Conservation (phyloP, 495 filamentous ascomycete genomes). For the Neurospora tetraspora region DNA sequence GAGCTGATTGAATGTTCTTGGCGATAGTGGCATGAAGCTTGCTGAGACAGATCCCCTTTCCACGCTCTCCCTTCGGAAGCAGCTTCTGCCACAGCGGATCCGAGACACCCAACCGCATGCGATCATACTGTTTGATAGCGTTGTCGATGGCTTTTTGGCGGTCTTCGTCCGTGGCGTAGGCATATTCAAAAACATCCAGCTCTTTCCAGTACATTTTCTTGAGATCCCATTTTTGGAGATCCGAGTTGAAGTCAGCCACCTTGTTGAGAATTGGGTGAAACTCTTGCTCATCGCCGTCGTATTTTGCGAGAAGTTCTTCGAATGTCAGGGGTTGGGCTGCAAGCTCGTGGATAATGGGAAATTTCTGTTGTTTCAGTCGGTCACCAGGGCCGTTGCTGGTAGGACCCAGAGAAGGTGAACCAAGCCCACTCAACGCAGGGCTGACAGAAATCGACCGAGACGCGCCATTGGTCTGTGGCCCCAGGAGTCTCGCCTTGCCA, state of each 20-base stretch:
- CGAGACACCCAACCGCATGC: conserved; percentile 56
- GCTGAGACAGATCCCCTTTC: conserved; percentile 72
- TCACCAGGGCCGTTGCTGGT: conserved; percentile 44
- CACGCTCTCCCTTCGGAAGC: conserved; percentile 62
- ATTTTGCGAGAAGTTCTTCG: conserved; percentile 44
- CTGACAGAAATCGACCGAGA: conserved; percentile 55
- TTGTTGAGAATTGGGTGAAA: conserved; percentile 45
- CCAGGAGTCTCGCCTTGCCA: conserved; percentile 30
- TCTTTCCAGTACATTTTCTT: conserved; percentile 69
- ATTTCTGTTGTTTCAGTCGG: conserved; percentile 40
- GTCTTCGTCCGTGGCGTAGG: conserved; percentile 55
- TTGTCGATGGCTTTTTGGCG: conserved; percentile 74
- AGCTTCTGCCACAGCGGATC: conserved; percentile 76
- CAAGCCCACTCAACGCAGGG: conserved; percentile 46
- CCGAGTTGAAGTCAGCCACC: conserved; percentile 44
- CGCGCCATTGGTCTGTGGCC: conserved; percentile 34
- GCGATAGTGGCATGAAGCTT: conserved; percentile 54
- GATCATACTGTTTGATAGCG: conserved; percentile 73
- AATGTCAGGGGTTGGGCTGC: conserved; percentile 51
- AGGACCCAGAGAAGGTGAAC: conserved; percentile 41
- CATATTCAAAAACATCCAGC: conserved; percentile 71
- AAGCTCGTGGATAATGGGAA: conserved; percentile 65
- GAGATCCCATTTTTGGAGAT: conserved; percentile 54
- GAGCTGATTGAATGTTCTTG: conserved; percentile 42
- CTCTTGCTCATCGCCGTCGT: conserved; percentile 47